Evolutionary conservation across 148 eudicot genomes (phyloP).

Genomic region (Silene latifolia): DNA sequence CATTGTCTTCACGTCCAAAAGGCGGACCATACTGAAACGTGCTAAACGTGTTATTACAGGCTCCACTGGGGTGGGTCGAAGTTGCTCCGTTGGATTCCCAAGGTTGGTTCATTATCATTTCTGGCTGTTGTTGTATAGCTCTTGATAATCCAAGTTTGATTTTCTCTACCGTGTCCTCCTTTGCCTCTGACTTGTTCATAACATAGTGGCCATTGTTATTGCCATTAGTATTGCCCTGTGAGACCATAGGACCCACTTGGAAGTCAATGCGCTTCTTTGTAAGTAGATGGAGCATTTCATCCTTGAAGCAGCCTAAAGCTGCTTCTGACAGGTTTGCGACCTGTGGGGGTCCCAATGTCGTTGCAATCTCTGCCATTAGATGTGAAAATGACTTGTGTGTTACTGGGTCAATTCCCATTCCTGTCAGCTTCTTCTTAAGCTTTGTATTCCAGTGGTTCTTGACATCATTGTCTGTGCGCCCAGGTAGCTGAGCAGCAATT

Average conservation of each 20-base stretch:
- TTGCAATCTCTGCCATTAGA: constrained; percentile 84
- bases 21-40: constrained; percentile 52
- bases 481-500: constrained; percentile 90
- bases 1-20: constrained; percentile 48
- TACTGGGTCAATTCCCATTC: constrained; percentile 96
- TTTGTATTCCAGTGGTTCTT: constrained; percentile 99
- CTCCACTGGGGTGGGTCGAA: constrained; percentile 23
- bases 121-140: constrained; percentile 74
- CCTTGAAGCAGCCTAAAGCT: constrained; percentile 92
- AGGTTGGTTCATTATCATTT: constrained; percentile 42
- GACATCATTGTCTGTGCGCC: constrained; percentile 91
- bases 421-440: constrained; percentile 86
- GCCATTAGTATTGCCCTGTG: constrained; percentile 18
- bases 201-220: constrained; percentile 12
- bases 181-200: constrained; percentile 35
- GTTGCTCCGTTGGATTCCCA: constrained; percentile 52
- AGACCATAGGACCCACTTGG: constrained; percentile 33
- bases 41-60: constrained; percentile 33
- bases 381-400: constrained; percentile 98
- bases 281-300: constrained; percentile 93
- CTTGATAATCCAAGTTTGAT: constrained; percentile 71
- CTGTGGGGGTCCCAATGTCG: constrained; percentile 78
- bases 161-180: constrained; percentile 59
- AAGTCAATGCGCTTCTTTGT: constrained; percentile 72
- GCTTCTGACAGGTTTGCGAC: constrained; percentile 92